Evolutionary conservation across 306 rosid genomes (phyloP), one percentile per base, ranked within the genome.

Genomic region (Dalbergia oliveri): DNA sequence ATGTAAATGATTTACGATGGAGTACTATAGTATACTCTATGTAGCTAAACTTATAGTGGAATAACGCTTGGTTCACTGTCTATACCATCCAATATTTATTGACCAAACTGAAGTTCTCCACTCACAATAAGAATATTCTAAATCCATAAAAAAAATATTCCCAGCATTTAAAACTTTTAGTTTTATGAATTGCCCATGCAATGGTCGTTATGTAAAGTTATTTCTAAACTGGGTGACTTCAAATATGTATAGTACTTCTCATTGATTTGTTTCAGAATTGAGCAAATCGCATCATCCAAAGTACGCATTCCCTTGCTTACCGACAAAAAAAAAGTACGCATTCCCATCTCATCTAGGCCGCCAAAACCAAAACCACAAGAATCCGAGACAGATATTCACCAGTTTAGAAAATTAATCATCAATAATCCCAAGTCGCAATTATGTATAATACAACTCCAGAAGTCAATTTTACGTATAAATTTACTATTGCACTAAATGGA

Each of bases 361-460:
- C 50, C 60, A 11, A 26, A 59, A 5, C 59, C 31, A 60, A 9
- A 50, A 50, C 56, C 3, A 11, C 31, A 8, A 49, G 43, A 50
- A 62, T 61, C 31, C 9, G n/a, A 63, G 5, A 14, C n/a, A 19
- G 5, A 2, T 49, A 15, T 72, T 23, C 33, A 8, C 3, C 49
- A 2, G 2, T 8, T 7, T 66, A 56, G 9, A n/a, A 51, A 65
- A 65, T 16, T 66, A 64, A 66, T 26, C 1, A 26, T 26, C 69
- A 65, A 73, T 51, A 49, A 65, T 43, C 61, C 51, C 18, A 13
- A 33, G 26, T 33, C 53, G 75, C 75, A 50, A 50, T 37, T 43
- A 43, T 6, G 49, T 43, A 43, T 43, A 2, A 43, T 9, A 1
- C n/a, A 5, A 53, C 54, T 34, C 39, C 68, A 58, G 11, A 66